These are phyloP conservation scores for Eucalyptus virginea DNA, from an alignment of 345 rosid species.

Conservation along the genomic window DNA sequence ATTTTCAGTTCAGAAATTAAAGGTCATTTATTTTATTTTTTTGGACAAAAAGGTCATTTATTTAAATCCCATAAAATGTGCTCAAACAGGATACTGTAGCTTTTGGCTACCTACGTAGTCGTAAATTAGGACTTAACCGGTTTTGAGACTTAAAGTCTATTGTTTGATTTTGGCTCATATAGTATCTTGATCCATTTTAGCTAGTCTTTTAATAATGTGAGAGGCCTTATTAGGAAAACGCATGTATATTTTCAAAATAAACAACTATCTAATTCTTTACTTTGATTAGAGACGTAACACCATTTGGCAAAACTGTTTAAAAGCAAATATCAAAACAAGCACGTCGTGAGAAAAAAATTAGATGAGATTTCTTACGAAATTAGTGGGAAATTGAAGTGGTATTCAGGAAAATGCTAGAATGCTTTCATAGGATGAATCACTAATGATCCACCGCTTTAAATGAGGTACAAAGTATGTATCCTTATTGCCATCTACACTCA, in stretches of 20 bases:
- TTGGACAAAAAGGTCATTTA: background rate
- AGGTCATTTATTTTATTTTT: background rate
- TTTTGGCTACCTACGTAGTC: background rate
- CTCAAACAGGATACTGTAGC: background rate
- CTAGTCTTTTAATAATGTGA: background rate
- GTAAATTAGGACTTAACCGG: background rate
- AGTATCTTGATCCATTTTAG: background rate
- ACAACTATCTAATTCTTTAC: background rate
- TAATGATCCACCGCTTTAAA: background rate
- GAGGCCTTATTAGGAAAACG: background rate
- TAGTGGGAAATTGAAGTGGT: background rate
- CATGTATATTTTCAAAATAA: background rate
- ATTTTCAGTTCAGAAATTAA: background rate
- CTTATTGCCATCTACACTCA: background rate
- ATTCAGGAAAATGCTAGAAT: background rate
- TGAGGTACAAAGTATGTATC: background rate
- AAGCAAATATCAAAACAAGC: background rate
- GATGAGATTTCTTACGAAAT: background rate
- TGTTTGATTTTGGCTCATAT: background rate
- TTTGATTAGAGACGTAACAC: background rate
- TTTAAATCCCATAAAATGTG: background rate
- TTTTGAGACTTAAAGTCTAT: background rate
- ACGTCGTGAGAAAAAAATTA: background rate
- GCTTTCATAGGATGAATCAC: background rate
- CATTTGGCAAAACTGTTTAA: background rate